Evolutionary conservation across 208 protist genomes (phyloP).

Genomic region (Borovskyia barvae): DNA sequence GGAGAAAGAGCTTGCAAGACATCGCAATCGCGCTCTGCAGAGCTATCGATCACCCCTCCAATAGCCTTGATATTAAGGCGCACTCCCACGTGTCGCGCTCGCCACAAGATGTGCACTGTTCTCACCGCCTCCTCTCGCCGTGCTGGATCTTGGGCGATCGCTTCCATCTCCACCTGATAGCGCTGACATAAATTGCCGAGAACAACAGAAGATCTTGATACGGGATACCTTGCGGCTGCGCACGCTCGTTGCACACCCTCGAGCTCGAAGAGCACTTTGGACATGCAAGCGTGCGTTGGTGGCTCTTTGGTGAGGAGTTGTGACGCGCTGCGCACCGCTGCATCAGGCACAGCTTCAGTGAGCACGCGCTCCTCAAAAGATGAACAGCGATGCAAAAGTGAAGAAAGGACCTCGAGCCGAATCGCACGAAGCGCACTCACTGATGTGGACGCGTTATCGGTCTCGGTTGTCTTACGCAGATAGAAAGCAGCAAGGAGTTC

Average conservation of each 20-base stretch:
- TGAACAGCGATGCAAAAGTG: too few species aligned
- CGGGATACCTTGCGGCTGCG: not conserved
- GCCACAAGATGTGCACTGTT: conserved; percentile 10
- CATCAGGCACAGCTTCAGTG: too few species aligned
- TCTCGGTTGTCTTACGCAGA: not conserved
- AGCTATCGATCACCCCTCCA: not conserved
- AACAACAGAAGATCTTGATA: not conserved
- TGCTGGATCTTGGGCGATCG: not conserved
- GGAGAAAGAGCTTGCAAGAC: not conserved
- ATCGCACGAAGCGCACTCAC: not conserved
- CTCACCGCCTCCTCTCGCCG: not conserved
- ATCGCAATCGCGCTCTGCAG: not conserved
- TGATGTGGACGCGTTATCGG: not conserved
- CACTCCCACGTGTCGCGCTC: conserved; percentile 5
- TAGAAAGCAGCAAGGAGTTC: not conserved
- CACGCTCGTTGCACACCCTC: not conserved
- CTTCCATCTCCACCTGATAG: conserved; percentile 6
- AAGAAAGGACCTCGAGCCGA: too few species aligned
- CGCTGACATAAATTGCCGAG: conserved; percentile 2
- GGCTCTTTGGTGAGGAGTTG: not conserved
- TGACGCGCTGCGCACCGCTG: too few species aligned
- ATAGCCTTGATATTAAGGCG: not conserved
- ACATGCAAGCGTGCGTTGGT: not conserved
- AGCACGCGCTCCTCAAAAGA: too few species aligned
- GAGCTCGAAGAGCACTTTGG: conserved; percentile 1